phyloP scores from a whole-genome alignment of 768 basidiomycete genomes.

The Lentinula aciculospora region DNA sequence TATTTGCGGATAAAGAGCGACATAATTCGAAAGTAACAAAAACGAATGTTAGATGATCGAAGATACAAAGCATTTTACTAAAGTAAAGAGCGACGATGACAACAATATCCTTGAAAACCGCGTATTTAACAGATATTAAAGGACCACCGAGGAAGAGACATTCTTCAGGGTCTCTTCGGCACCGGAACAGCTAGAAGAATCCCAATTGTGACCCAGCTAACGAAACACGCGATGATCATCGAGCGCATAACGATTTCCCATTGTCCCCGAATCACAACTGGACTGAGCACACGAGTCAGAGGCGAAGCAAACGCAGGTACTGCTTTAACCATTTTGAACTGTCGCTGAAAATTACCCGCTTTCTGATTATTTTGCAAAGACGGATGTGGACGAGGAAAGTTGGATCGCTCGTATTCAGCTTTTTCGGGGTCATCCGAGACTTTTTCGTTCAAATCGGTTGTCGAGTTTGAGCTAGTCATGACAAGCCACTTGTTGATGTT shows the following conservation, averaged over 20 bases:
- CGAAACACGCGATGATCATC: slow-evolving; percentile 37
- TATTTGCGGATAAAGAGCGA: background rate
- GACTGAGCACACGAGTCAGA: slow-evolving; percentile 63
- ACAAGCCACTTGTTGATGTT: slow-evolving; percentile 32
- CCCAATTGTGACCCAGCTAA: slow-evolving; percentile 36
- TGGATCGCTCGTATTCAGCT: slow-evolving; percentile 1
- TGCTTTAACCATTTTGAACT: slow-evolving; percentile 39
- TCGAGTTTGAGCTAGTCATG: slow-evolving; percentile 6
- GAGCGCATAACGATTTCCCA: slow-evolving; percentile 80
- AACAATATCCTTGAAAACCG: background rate
- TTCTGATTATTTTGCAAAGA: background rate
- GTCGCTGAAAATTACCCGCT: slow-evolving; percentile 14
- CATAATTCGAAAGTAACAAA: background rate
- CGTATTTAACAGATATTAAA: background rate
- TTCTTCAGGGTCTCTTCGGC: slow-evolving; percentile 7
- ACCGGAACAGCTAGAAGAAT: slow-evolving; percentile 36
- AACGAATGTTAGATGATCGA: background rate
- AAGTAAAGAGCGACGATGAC: background rate
- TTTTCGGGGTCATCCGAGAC: background rate
- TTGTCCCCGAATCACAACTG: slow-evolving; percentile 70
- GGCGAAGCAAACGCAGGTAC: slow-evolving; percentile 72
- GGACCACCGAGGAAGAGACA: background rate
- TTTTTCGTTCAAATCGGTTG: slow-evolving; percentile 1
- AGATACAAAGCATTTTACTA: background rate
- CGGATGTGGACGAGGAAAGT: slow-evolving; percentile 5